phyloP scores from a whole-genome alignment of 2,329 filamentous ascomycete genomes.

The Magnaporthiopsis incrustans region DNA sequence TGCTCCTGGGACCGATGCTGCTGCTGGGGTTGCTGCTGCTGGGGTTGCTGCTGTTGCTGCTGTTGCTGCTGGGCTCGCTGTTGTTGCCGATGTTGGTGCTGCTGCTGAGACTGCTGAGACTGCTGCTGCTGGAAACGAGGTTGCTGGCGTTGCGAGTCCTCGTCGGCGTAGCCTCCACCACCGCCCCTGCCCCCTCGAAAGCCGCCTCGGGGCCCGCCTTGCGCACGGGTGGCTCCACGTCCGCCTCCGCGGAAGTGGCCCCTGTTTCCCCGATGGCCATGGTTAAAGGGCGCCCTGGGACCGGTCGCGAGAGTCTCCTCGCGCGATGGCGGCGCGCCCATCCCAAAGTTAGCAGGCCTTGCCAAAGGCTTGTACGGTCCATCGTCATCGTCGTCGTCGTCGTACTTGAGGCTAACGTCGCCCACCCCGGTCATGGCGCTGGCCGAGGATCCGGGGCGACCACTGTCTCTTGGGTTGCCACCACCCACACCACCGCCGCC shows the following conservation, averaged over 20 bases:
- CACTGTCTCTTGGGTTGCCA: not conserved
- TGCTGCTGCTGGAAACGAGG: conserved; percentile 1
- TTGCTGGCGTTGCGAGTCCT: conserved; percentile 1
- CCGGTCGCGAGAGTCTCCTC: conserved; percentile 17
- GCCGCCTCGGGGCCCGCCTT: conserved; percentile 24
- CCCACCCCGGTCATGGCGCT: conserved; percentile 20
- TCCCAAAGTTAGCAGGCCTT: conserved; percentile 56
- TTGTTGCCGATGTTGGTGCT: not conserved
- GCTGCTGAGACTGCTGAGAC: not conserved
- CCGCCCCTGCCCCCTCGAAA: conserved; percentile 23
- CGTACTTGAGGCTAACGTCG: conserved; percentile 50
- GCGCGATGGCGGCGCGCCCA: conserved; percentile 37
- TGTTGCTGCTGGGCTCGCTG: not conserved
- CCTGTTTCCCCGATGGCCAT: conserved; percentile 34
- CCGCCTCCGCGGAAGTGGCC: conserved; percentile 40
- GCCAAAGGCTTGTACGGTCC: conserved; percentile 65
- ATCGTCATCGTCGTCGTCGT: conserved; percentile 59
- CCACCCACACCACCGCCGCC: conserved; percentile 13
- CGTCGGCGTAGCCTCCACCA: conserved; percentile 22
- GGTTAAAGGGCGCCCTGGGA: conserved; percentile 22
- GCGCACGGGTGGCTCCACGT: conserved; percentile 25
- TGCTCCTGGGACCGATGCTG: not conserved
- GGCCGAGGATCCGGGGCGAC: conserved; percentile 1
- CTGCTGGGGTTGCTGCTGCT: not conserved
- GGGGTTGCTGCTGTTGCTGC: not conserved